Evolutionary conservation across 2,329 filamentous ascomycete genomes (phyloP).

Genomic region (Trichoderma simmonsii): DNA sequence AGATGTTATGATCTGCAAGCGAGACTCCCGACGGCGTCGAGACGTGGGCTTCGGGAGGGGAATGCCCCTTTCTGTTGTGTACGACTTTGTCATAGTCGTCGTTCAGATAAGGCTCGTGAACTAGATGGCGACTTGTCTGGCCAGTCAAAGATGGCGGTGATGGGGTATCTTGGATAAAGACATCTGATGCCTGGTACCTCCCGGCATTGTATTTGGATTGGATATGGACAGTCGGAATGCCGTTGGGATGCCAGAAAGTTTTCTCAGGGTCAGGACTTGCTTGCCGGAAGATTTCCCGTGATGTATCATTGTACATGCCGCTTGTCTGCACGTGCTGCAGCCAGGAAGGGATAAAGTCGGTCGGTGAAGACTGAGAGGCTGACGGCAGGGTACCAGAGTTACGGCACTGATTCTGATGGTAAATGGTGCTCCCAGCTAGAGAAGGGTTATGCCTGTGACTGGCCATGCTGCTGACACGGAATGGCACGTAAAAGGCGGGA

Average conservation of each 20-base stretch:
- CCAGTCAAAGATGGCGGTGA: neutral
- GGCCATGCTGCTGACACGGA: conserved; percentile 8
- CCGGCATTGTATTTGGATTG: neutral
- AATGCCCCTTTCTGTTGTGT: neutral
- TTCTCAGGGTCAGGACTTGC: neutral
- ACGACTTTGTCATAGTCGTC: neutral
- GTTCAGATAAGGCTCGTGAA: neutral
- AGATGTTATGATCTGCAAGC: neutral
- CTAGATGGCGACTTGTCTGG: neutral
- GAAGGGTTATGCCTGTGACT: neutral
- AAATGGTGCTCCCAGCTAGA: neutral
- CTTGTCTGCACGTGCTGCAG: conserved; percentile 12
- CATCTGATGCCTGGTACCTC: conserved; percentile 5
- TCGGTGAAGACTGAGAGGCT: neutral
- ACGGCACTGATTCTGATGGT: neutral
- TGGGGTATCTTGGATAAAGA: conserved; percentile 2
- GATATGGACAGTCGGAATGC: neutral
- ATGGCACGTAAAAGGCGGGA: neutral
- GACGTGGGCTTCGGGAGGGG: too few species aligned
- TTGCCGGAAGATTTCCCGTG: neutral
- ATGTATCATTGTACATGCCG: neutral
- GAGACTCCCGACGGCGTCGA: neutral
- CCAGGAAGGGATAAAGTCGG: conserved; percentile 10
- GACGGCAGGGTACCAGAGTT: neutral
- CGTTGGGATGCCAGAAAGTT: conserved; percentile 11